Evolutionary conservation across 2,329 filamentous ascomycete species (phyloP).

Genomic region (Dactylellina cionopaga): DNA sequence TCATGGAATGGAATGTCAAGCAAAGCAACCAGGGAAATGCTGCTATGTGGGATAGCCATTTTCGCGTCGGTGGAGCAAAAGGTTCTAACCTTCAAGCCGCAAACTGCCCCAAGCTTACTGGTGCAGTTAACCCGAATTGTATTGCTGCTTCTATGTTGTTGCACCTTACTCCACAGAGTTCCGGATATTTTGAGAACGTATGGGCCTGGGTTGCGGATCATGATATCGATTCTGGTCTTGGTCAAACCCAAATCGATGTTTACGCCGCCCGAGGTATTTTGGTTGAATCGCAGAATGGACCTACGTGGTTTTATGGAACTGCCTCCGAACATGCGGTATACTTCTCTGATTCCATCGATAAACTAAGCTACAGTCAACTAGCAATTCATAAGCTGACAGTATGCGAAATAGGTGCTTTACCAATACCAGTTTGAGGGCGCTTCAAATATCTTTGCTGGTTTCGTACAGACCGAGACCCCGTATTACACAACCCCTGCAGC

Average conservation of each 20-base stretch:
- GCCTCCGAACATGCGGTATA: conserved; percentile 67
- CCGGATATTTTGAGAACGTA: conserved; percentile 64
- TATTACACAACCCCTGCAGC: conserved; percentile 64
- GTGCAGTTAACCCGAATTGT: conserved; percentile 58
- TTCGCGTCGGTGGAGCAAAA: conserved; percentile 59
- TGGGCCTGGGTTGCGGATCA: conserved; percentile 58
- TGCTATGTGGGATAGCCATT: conserved; percentile 72
- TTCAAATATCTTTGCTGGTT: conserved; percentile 65
- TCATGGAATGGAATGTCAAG: conserved; percentile 78
- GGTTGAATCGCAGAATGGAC: conserved; percentile 58
- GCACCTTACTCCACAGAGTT: conserved; percentile 59
- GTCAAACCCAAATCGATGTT: conserved; percentile 58
- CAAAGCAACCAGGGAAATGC: conserved; percentile 61
- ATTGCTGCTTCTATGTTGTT: conserved; percentile 61
- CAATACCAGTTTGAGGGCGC: conserved; percentile 66
- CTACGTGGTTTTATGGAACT: conserved; percentile 63
- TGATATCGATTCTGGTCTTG: conserved; percentile 56
- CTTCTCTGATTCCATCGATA: too few species aligned
- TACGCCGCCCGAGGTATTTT: conserved; percentile 57
- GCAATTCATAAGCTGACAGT: too few species aligned
- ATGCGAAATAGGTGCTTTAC: conserved; percentile 64
- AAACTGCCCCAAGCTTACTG: conserved; percentile 64
- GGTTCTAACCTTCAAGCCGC: conserved; percentile 61
- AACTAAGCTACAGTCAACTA: too few species aligned
- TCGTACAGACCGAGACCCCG: conserved; percentile 66